These are phyloP conservation scores for Rhinocladiella similis DNA, from an alignment of 2,329 filamentous ascomycete genomes.

Conservation along the genomic window DNA sequence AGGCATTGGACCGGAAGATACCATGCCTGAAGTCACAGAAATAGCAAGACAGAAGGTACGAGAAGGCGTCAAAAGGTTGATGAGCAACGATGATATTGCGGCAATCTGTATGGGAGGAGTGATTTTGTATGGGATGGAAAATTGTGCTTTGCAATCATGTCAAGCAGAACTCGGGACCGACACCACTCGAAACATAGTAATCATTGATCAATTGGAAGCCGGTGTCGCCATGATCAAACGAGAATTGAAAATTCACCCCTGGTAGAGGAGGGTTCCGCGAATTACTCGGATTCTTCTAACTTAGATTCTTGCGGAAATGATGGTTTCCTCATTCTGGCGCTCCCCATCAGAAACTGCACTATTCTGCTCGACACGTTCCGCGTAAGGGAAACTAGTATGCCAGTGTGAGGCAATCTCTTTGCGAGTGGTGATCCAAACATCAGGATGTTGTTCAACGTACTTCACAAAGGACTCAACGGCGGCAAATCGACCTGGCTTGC, in stretches of 20 bases:
- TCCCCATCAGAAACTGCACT: background rate
- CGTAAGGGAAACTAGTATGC: constrained; percentile 41
- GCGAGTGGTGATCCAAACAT: constrained; percentile 47
- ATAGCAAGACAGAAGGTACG: constrained; percentile 2
- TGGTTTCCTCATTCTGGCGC: background rate
- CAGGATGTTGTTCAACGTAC: constrained; percentile 51
- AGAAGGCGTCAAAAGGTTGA: background rate
- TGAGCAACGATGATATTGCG: background rate
- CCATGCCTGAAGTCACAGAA: background rate
- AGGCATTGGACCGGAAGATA: background rate
- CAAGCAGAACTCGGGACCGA: constrained; percentile 3
- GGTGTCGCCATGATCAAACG: background rate
- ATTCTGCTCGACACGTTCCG: constrained; percentile 1
- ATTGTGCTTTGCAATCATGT: background rate
- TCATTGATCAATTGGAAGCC: constrained; percentile 7
- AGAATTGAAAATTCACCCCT: background rate
- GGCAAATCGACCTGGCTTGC: constrained; percentile 52
- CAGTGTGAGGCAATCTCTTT: constrained; percentile 46
- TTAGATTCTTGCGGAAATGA: constrained; percentile 5
- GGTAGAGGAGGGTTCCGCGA: background rate
- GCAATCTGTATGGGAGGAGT: constrained; percentile 10
- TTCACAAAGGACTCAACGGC: constrained; percentile 43
- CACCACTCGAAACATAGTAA: background rate
- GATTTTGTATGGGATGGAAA: constrained; percentile 7
- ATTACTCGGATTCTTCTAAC: background rate